These are phyloP conservation scores for Rasamsonia emersonii DNA, from an alignment of 2,329 filamentous ascomycete species.

Conservation along the genomic window DNA sequence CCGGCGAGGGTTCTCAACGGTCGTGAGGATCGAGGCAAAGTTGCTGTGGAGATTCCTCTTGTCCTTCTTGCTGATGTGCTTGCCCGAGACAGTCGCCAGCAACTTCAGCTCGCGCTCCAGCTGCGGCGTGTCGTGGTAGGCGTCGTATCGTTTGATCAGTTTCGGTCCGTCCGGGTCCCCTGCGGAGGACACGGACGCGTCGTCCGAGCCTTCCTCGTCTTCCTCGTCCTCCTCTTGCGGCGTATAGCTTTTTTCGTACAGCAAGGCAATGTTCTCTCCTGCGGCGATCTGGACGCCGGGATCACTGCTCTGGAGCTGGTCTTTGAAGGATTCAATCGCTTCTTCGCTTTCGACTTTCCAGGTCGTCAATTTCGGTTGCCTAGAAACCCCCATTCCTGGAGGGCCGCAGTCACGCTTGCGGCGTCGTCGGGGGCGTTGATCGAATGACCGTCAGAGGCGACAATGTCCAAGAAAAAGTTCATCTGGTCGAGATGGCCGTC, in stretches of 20 bases:
- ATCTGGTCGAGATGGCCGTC: slow-evolving; percentile 63
- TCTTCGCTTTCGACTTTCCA: slow-evolving; percentile 61
- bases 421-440: slow-evolving; percentile 64
- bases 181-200: slow-evolving; percentile 30
- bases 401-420: slow-evolving; percentile 61
- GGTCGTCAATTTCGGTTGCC: slow-evolving; percentile 68
- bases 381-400: slow-evolving; percentile 72
- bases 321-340: slow-evolving; percentile 71
- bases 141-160: slow-evolving; percentile 56
- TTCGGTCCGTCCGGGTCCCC: slow-evolving; percentile 33
- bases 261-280: slow-evolving; percentile 69
- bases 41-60: slow-evolving; percentile 57
- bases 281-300: slow-evolving; percentile 66
- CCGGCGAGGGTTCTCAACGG: slow-evolving; percentile 56
- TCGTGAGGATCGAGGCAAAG: slow-evolving; percentile 58
- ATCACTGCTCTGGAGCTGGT: slow-evolving; percentile 72
- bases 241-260: slow-evolving; percentile 66
- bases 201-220: slow-evolving; percentile 33
- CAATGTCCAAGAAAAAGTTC: slow-evolving; percentile 66
- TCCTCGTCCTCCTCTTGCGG: slow-evolving; percentile 50
- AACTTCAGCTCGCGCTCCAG: slow-evolving; percentile 51
- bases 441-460: slow-evolving; percentile 67
- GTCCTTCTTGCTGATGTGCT: slow-evolving; percentile 57
- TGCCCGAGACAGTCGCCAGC: slow-evolving; percentile 53
- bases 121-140: slow-evolving; percentile 56